Base-by-base conservation (phyloP, 495 filamentous ascomycete species). In the Xeromyces bisporus region DNA sequence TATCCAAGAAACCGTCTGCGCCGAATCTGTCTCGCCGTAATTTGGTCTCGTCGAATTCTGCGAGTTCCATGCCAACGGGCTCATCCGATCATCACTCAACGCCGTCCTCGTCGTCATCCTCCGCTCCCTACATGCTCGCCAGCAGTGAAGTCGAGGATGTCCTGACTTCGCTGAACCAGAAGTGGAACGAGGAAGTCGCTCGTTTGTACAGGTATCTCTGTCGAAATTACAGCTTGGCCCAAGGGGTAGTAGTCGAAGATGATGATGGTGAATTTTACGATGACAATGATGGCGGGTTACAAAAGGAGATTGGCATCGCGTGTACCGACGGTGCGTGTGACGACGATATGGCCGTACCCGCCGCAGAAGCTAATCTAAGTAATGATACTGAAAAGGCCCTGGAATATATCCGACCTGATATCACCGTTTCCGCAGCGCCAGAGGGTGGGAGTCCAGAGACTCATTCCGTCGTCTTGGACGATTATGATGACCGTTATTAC, bases 151-250 rank as follows among this genome's bases (percentile, higher is more conserved):
- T 72, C 4, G 57, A 67, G 7, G 50, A 51, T 18, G 60, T 67
- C n/a, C 47, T 80, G 21, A 48, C 55, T 13, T 56, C 72, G 0
- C 42, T 82, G 21, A 62, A 64, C 27, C 62, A 64, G 12, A 72
- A 67, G 44, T 82, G 77, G 77, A 65, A 73, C 17, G 45, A 52
- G 3, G 71, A 80, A 44, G 53, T 66, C 13, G 51, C 54, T 20
- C 64, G 72, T 15, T 44, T 80, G 18, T 53, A 61, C 11, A 52
- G 61, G 31, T 78, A 73, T 38, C 60, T 80, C 11, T 51, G 58
- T 17, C 65, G 77, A 7, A 82, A 80, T 44, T 69, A 62, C 42
- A 64, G 70, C 28, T 38, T 76, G 8, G 59, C 60, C 1, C 48
- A 71, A 26, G 66, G 64, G 7, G 36, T 58, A 18, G 44, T n/a